Percentiles rank a stretch among this genome's conserved stretches.
phyloP scores from a whole-genome alignment of 2,329 filamentous ascomycete genomes.

The Ophiocordyceps camponoti-floridani region DNA sequence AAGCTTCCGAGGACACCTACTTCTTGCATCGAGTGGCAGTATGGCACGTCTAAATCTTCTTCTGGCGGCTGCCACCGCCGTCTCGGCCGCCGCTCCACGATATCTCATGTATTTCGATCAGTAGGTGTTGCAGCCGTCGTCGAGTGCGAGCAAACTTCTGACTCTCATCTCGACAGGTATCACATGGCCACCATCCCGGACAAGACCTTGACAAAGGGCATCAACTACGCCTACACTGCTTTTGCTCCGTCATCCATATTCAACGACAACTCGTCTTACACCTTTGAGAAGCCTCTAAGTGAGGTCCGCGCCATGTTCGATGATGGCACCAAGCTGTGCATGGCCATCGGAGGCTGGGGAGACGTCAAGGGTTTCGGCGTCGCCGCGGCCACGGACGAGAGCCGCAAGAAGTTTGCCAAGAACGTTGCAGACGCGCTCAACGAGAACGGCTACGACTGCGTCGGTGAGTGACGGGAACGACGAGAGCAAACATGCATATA shows the following conservation, averaged over 20 bases:
- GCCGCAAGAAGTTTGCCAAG: conserved; percentile 32
- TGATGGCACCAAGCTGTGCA: conserved; percentile 36
- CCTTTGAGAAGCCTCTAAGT: conserved; percentile 33
- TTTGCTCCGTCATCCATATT: conserved; percentile 34
- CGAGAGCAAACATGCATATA: not conserved
- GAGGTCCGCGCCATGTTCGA: conserved; percentile 33
- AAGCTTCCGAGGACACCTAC: no score
- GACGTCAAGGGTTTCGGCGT: conserved; percentile 37
- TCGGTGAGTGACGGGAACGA: conserved; percentile 21
- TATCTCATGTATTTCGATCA: conserved; percentile 27
- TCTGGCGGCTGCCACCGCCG: conserved; percentile 6
- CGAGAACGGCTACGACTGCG: conserved; percentile 39
- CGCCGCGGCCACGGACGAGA: conserved; percentile 26
- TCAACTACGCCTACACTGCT: conserved; percentile 36
- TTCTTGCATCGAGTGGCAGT: not conserved
- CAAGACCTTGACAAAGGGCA: conserved; percentile 19
- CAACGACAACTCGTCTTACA: conserved; percentile 23
- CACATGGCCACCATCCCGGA: conserved; percentile 18
- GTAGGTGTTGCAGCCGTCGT: conserved; percentile 11
- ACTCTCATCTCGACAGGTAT: conserved; percentile 15
- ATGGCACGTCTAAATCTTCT: conserved; percentile 4
- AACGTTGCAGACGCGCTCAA: conserved; percentile 37
- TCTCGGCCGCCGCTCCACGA: conserved; percentile 7
- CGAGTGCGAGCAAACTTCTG: not conserved
- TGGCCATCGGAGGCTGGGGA: conserved; percentile 49